A percentile compares a stretch with the other conserved stretches of the same genome.
Evolutionary conservation across 2,329 filamentous ascomycete species (phyloP).

Genomic region (Microdochium nivale): DNA sequence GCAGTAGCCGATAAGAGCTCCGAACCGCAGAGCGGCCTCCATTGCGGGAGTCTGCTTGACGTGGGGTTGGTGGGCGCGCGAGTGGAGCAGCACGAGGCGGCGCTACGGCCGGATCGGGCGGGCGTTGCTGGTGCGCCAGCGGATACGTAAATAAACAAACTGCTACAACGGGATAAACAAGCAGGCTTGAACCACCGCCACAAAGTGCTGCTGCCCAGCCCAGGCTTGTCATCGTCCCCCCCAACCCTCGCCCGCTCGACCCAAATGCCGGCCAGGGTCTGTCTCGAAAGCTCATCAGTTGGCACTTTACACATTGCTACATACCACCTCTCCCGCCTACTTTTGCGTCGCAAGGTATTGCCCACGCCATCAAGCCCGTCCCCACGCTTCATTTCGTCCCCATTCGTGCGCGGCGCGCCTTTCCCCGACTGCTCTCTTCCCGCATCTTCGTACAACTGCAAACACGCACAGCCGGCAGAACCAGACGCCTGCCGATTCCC

Average conservation of each 20-base stretch:
- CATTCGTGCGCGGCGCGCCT: not conserved
- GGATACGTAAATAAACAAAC: slow-evolving; percentile 31
- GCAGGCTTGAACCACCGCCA: not conserved
- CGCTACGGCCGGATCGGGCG: not conserved
- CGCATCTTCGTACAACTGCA: not conserved
- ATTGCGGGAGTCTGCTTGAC: no score
- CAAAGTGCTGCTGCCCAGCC: not conserved
- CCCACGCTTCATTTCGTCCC: not conserved
- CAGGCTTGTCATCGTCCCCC: not conserved
- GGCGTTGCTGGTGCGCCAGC: slow-evolving; percentile 4
- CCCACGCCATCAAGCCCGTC: not conserved
- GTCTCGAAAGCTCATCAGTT: not conserved
- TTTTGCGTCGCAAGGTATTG: not conserved
- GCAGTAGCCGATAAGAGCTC: no score
- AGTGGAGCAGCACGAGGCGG: not conserved
- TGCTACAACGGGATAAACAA: slow-evolving; percentile 18
- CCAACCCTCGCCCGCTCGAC: not conserved
- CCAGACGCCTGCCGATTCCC: not conserved
- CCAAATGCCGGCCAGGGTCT: slow-evolving; percentile 1
- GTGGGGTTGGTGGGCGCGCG: no score
- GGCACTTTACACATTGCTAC: not conserved
- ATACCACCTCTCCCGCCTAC: no score
- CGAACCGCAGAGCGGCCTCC: no score
- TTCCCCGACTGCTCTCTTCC: no score
- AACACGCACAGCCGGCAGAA: not conserved